A percentile compares a stretch with the other conserved stretches of the same genome.
phyloP scores from a whole-genome alignment of 371 early-diverging fungal species.

The Mortierella sp. region DNA sequence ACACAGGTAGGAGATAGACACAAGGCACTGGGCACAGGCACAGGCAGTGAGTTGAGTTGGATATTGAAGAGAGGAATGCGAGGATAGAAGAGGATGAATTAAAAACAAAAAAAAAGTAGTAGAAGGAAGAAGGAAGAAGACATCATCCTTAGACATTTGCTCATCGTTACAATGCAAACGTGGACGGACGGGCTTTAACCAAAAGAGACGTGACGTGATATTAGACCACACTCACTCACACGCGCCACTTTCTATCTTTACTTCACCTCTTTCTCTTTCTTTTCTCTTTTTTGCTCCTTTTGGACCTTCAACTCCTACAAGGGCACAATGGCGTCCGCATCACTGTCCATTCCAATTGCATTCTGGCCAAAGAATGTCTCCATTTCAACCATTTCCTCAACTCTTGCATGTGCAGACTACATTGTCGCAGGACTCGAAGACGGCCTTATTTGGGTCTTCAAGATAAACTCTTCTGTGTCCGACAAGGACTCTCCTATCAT shows the following conservation, averaged over 20 bases:
- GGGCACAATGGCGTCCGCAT: conserved; percentile 31
- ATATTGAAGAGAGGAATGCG: no score
- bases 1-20: not conserved
- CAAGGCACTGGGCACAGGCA: no score
- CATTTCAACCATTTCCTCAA: conserved; percentile 24
- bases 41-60: no score
- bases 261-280: not conserved
- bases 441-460: conserved; percentile 72
- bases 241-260: conserved; percentile 5
- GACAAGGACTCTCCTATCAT: not conserved
- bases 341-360: conserved; percentile 52
- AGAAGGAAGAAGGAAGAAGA: not conserved
- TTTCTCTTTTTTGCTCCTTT: not conserved
- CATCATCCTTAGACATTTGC: no score
- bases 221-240: not conserved
- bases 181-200: no score
- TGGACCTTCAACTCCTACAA: not conserved
- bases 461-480: not conserved
- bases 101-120: not conserved
- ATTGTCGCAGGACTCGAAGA: conserved; percentile 70
- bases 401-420: conserved; percentile 36
- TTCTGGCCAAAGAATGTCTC: conserved; percentile 39
- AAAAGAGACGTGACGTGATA: conserved; percentile 7
- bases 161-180: no score
- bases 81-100: no score